Evolutionary conservation across 2,329 filamentous ascomycete species (phyloP), one percentile per base, ranked within the genome.

Genomic region (Alternaria triticimaculans): DNA sequence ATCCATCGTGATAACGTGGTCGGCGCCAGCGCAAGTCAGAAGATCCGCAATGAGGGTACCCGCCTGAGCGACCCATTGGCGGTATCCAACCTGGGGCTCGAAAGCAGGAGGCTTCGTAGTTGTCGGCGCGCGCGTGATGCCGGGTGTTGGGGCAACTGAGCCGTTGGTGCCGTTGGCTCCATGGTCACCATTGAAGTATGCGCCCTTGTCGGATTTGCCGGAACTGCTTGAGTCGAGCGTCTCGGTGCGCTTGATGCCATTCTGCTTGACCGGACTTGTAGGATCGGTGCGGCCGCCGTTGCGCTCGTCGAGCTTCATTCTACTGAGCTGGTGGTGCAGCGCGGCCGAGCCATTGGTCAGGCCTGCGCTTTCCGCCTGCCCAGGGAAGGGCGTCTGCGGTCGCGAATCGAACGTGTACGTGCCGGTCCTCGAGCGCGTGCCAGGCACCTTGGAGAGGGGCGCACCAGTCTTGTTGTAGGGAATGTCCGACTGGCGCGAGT

Each of bases 1-100:
- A 78, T 99, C 96, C 92, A 99, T 96, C 30, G 95, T 97, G 79
- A 98, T 97, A 78, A 96, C 90, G 81, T 98, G 96, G 80, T 99
- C 95, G 49, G 96, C 94, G 69, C 96, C 96, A 67, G 96, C 95
- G 82, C 94, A 97, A 44, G 94, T 97, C 69, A 99, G 86, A 48
- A 99, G 88, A 79, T 98, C 94, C 55, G 96, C 96, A 53, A 99
- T 92, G 61, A 99, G 87, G 28, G 94, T 98, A 64, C 96, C 96
- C 45, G 96, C 94, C 83, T 98, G 96, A 21, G 96, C 96, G 67
- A 99, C 95, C 96, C 96, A 99, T 83, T 97, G 93, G 84, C 96
- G 96, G 81, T 99, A 99, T 55, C 96, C 96, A 8, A 94, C 93
- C 78, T 95, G 94, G 20, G 93, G 90, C 78, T 93, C 88, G 79